These are phyloP conservation scores for Lodderomyces metapsilosis DNA, from an alignment of 1,139 yeast genomes.

Conservation along the genomic window DNA sequence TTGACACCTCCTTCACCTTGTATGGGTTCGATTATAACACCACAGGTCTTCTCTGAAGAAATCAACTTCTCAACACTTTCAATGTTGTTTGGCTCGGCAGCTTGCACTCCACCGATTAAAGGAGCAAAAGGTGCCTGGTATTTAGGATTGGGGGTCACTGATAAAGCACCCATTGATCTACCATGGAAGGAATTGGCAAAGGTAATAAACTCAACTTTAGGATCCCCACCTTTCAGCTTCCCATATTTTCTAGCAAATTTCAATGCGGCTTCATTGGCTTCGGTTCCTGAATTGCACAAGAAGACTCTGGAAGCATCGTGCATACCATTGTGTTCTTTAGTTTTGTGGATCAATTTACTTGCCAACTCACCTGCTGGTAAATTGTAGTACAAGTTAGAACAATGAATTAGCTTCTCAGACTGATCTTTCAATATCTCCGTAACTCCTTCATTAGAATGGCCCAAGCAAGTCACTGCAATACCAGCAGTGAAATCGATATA, in stretches of 20 bases:
- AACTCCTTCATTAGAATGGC: conserved; percentile 77
- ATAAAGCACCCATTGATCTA: conserved; percentile 87
- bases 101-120: conserved; percentile 77
- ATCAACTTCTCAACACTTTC: conserved; percentile 58
- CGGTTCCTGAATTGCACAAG: conserved; percentile 90
- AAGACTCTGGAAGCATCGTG: conserved; percentile 78
- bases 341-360: conserved; percentile 64
- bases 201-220: conserved; percentile 76
- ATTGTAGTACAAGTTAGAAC: conserved; percentile 83
- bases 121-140: conserved; percentile 91
- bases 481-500: conserved; percentile 94
- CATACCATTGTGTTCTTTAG: conserved; percentile 76
- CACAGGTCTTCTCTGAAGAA: conserved; percentile 72
- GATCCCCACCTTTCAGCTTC: conserved; percentile 48
- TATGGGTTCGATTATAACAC: conserved; percentile 91
- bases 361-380: conserved; percentile 81
- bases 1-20: conserved; percentile 98
- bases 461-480: conserved; percentile 93
- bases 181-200: conserved; percentile 93
- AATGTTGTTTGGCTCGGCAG: conserved; percentile 61
- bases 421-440: conserved; percentile 72
- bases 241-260: conserved; percentile 93
- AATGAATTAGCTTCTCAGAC: conserved; percentile 70
- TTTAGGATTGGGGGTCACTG: conserved; percentile 89
- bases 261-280: conserved; percentile 96